These are phyloP conservation scores for Coemansia sp. DNA, from an alignment of 192 early-diverging fungal species.

Conservation along the genomic window DNA sequence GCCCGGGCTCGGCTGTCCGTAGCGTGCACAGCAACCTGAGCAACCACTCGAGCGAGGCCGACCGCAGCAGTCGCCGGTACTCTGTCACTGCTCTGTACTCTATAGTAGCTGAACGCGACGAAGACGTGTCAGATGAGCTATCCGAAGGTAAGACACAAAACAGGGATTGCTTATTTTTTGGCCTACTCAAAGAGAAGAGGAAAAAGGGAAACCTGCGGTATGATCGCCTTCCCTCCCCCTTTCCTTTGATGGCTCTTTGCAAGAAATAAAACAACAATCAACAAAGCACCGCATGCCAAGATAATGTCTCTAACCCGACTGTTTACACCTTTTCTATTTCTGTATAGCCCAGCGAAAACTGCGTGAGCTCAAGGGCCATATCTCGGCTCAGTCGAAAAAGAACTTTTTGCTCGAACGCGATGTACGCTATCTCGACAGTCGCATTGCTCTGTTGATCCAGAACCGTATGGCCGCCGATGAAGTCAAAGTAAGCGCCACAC, in stretches of 20 bases:
- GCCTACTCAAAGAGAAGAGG: no score
- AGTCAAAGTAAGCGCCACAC: slow-evolving; percentile 48
- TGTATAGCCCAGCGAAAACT: slow-evolving; percentile 72
- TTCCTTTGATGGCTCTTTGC: slow-evolving; percentile 6
- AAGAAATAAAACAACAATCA: slow-evolving; percentile 2
- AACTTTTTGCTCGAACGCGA: slow-evolving; percentile 93
- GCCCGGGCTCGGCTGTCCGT: slow-evolving; percentile 12
- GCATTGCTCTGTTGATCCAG: slow-evolving; percentile 90
- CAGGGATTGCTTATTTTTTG: background rate
- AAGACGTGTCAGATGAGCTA: slow-evolving; percentile 90
- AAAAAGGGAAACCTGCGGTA: background rate
- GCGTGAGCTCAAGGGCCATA: slow-evolving; percentile 80
- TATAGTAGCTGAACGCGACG: slow-evolving; percentile 87
- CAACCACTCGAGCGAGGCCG: slow-evolving; percentile 34
- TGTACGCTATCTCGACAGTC: slow-evolving; percentile 85
- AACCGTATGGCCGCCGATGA: slow-evolving; percentile 91
- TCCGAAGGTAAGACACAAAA: slow-evolving; percentile 63
- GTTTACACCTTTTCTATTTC: background rate
- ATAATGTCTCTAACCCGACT: no score
- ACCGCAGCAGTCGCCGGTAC: slow-evolving; percentile 66
- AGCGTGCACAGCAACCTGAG: slow-evolving; percentile 35
- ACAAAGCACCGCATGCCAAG: no score
- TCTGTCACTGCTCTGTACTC: slow-evolving; percentile 71
- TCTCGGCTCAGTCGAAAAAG: slow-evolving; percentile 92
- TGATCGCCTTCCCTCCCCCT: slow-evolving; percentile 6